Evolutionary conservation across 2,329 filamentous ascomycete genomes (phyloP).

Genomic region (Periconia sp.): DNA sequence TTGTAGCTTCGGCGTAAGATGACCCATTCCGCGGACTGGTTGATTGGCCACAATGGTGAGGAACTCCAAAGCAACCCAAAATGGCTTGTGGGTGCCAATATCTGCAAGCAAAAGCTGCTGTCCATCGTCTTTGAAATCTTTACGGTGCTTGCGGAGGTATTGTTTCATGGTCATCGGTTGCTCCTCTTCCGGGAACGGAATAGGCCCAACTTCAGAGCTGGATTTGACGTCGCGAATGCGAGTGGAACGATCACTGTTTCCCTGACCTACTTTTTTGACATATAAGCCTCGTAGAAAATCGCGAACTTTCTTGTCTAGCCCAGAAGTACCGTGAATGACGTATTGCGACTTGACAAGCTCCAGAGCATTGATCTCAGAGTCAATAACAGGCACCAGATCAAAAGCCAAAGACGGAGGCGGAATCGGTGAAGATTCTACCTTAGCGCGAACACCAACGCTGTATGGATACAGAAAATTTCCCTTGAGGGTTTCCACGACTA

Average conservation of each 20-base stretch:
- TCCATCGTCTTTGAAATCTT: background rate
- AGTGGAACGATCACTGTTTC: background rate
- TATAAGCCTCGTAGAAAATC: background rate
- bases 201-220: background rate
- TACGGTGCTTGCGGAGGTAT: background rate
- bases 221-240: slow-evolving; percentile 2
- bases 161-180: background rate
- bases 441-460: background rate
- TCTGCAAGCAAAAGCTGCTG: slow-evolving; percentile 1
- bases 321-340: background rate
- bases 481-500: background rate
- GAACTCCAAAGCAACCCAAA: slow-evolving; percentile 2
- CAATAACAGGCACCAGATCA: background rate
- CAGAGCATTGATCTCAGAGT: background rate
- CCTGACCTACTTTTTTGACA: background rate
- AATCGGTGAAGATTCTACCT: background rate
- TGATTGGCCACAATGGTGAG: background rate
- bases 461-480: background rate
- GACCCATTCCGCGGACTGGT: background rate
- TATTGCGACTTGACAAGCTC: background rate
- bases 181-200: background rate
- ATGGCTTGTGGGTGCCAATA: background rate
- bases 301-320: background rate
- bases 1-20: background rate
- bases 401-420: background rate